Evolutionary conservation across 495 filamentous ascomycete genomes (phyloP), one percentile per base, ranked within the genome.

Genomic region (Neurospora sp.): DNA sequence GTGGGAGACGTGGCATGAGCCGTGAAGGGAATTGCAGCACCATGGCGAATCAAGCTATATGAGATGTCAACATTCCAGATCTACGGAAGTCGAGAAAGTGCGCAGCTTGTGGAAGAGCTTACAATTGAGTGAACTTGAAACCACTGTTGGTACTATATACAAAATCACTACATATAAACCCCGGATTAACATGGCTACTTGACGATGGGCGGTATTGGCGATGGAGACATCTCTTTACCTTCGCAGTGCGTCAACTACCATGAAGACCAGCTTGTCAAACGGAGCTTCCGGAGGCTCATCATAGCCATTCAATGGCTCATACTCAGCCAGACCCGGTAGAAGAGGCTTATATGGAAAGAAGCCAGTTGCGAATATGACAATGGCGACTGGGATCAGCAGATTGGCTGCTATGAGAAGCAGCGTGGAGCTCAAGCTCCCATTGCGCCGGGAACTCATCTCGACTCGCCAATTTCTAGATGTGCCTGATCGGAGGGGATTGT

Each of bases 341-440:
- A 98, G 90, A 4, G 96, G 92, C 77, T 98, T 99, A 82, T 98
- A 97, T 18, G 96, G 96, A 78, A 99, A 98, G 85, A 98, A 99
- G 18, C 96, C 96, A 4, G 90, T 88, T 8, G 93, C 94, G 80
- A 99, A 99, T 70, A 90, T 82, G 59, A 96, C 73, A 68, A 98
- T 89, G 47, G 93, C 90, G 45, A 92, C 73, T 3, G 92, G 92
- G 39, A 97, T 88, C 31, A 98, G 82, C 18, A 92, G 18, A 83
- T 99, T 98, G 70, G 89, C 88, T 78, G 85, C 86, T 71, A 90
- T 77, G 70, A 89, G 85, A 74, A 88, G 80, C 16, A 84, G 68
- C 72, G 78, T 78, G 72, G 82, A 81, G 73, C 77, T 70, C 37
- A 79, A 65, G 44, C 77, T 74, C 74, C 78, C 82, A 80, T 82